Evolutionary conservation across 2,329 filamentous ascomycete genomes (phyloP).

Genomic region (Phialemoniopsis sp.): DNA sequence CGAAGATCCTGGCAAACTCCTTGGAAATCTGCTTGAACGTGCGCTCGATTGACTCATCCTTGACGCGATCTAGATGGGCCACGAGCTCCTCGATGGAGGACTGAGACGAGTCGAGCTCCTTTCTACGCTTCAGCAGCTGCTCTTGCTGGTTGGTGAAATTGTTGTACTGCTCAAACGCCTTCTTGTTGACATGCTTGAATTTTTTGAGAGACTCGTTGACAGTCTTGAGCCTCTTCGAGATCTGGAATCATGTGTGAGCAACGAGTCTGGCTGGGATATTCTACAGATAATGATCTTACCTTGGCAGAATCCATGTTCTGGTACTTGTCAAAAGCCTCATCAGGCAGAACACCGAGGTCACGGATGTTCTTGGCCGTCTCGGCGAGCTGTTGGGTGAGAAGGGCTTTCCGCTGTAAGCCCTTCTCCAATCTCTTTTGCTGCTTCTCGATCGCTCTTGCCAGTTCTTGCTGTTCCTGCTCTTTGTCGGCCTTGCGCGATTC

Average conservation of each 20-base stretch:
- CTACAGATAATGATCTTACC: conserved; percentile 40
- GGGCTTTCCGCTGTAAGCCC: conserved; percentile 81
- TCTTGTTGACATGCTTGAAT: conserved; percentile 98
- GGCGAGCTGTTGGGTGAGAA: conserved; percentile 69
- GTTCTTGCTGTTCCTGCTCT: conserved; percentile 69
- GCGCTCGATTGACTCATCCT: conserved; percentile 96
- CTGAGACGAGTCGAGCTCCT: conserved; percentile 83
- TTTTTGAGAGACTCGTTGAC: conserved; percentile 93
- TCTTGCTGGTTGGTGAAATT: conserved; percentile 93
- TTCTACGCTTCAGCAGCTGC: conserved; percentile 75
- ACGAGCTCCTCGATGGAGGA: conserved; percentile 89
- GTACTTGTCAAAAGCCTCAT: conserved; percentile 91
- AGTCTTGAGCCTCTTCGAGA: conserved; percentile 72
- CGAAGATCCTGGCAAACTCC: conserved; percentile 90
- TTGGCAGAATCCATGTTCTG: conserved; percentile 75
- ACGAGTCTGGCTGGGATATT: not conserved
- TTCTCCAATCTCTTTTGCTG: conserved; percentile 90
- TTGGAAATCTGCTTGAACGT: conserved; percentile 97
- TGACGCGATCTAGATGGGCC: conserved; percentile 85
- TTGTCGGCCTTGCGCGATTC: conserved; percentile 55
- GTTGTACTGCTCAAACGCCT: conserved; percentile 98
- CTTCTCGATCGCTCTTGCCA: conserved; percentile 74
- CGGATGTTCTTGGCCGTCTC: conserved; percentile 88
- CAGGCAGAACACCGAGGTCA: conserved; percentile 86
- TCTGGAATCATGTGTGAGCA: conserved; percentile 29